Evolutionary conservation across 2,329 filamentous ascomycete species (phyloP), one percentile per base, ranked within the genome.

Genomic region (Aspergillus vadensis): DNA sequence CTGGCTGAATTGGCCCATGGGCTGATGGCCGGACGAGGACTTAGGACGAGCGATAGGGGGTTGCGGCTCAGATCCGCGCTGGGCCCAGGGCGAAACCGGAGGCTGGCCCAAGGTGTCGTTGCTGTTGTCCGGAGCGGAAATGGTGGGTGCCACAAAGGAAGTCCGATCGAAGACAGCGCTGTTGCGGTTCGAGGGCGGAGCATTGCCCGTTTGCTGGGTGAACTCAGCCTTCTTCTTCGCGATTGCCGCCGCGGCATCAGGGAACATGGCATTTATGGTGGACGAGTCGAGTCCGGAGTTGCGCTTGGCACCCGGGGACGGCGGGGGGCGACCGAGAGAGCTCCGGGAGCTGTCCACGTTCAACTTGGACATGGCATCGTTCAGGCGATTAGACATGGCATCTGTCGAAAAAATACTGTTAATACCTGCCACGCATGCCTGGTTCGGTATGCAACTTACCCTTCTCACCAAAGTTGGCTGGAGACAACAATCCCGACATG

Each of bases 181-280:
- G 80, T 97, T 98, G 61, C 95, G 88, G 81, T 96, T 97, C 21
- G 95, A 97, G 0, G 91, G 87, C 3, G 93, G 92, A 21, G 89
- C 88, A 65, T 93, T 92, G 61, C 94, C 95, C 4, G 93, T 97
- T 75, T 96, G 91, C 76, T 97, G 93, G 17, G 93, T 96, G 74
- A 96, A 98, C 76, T 97, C 96, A 60, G 93, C 94, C 81, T 97
- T 97, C 78, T 99, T 94, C 63, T 95, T 96, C 25, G 94, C 94
- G 76, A 99, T 98, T n/a, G 95, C 95, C 44, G 94, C 94, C 14
- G 95, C 95, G 48, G 95, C 95, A 80, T 99, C 95, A 6, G 95
- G 95, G 76, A 99, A 99, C 95, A 99, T 98, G 70, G 92, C 92
- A 78, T 97, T 97, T 78, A 99, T 97, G 23, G 92, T 96, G 32